phyloP scores from a whole-genome alignment of 1,284 basidiomycete species.

The Cutaneotrichosporon dermatis region DNA sequence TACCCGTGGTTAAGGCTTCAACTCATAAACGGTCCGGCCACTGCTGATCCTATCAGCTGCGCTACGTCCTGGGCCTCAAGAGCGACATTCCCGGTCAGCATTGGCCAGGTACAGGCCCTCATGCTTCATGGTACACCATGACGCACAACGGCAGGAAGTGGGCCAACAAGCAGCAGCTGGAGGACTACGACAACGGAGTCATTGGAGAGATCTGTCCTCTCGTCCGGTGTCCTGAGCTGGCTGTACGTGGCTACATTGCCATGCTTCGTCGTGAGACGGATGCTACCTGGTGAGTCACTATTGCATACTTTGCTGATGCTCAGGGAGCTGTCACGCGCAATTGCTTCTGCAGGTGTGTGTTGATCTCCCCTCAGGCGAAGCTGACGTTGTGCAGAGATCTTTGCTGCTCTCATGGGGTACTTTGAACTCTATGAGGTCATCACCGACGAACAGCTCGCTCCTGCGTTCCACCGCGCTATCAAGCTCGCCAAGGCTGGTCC shows the following conservation, averaged over 20 bases:
- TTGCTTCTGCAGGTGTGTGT: slow-evolving; percentile 23
- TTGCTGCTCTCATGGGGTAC: slow-evolving; percentile 35
- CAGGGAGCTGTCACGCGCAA: slow-evolving; percentile 36
- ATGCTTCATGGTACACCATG: slow-evolving; percentile 13
- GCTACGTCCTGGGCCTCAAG: slow-evolving; percentile 27
- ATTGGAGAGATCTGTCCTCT: slow-evolving; percentile 32
- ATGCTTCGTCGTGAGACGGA: slow-evolving; percentile 32
- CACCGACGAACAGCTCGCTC: slow-evolving; percentile 21
- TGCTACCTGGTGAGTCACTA: slow-evolving; percentile 11
- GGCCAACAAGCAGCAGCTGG: not conserved
- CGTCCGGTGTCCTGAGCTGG: slow-evolving; percentile 25
- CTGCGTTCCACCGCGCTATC: slow-evolving; percentile 18
- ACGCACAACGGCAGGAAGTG: not conserved
- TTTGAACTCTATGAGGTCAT: slow-evolving; percentile 29
- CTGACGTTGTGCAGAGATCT: slow-evolving; percentile 29
- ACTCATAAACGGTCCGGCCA: too few species aligned
- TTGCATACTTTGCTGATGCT: slow-evolving; percentile 9
- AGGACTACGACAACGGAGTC: not conserved
- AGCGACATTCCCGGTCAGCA: slow-evolving; percentile 23
- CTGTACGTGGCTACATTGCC: slow-evolving; percentile 39
- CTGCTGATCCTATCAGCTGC: too few species aligned
- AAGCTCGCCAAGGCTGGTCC: slow-evolving; percentile 27
- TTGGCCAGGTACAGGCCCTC: slow-evolving; percentile 29
- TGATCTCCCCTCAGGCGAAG: slow-evolving; percentile 6
- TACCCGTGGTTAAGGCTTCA: too few species aligned